These are phyloP conservation scores for Thuja plicata DNA, from an alignment of 83 land plant species.

Conservation along the genomic window DNA sequence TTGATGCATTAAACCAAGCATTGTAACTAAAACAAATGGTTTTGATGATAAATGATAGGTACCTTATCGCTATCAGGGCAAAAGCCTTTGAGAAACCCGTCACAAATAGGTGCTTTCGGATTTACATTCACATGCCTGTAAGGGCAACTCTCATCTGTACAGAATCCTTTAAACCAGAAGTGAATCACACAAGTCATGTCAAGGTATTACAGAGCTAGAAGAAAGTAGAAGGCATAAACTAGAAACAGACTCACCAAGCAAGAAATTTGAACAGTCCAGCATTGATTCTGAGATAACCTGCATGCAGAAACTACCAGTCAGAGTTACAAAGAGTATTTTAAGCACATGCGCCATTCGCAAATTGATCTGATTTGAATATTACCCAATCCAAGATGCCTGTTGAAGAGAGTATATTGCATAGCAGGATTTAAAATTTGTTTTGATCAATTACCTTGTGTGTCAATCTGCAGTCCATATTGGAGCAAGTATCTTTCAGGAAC, in stretches of 20 bases:
- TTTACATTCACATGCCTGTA: slow-evolving; percentile 95
- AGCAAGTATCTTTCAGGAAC: slow-evolving; percentile 85
- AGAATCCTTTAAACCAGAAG: slow-evolving; percentile 60
- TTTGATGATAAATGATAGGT: background rate
- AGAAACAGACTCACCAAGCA: slow-evolving; percentile 55
- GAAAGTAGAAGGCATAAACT: background rate
- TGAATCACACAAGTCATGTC: background rate
- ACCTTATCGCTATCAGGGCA: slow-evolving; percentile 92
- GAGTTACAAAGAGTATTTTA: background rate
- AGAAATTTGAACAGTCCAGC: slow-evolving; percentile 94
- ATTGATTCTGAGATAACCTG: slow-evolving; percentile 96
- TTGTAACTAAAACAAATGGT: slow-evolving; percentile 3
- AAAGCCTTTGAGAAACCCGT: slow-evolving; percentile 89
- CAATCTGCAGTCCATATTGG: slow-evolving; percentile 60
- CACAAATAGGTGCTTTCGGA: slow-evolving; percentile 81
- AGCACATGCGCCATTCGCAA: background rate
- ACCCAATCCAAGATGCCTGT: background rate
- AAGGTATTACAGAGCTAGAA: background rate
- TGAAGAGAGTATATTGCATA: background rate
- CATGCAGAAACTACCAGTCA: background rate
- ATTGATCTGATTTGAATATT: background rate
- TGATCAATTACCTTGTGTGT: slow-evolving; percentile 79
- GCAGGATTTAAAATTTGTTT: background rate
- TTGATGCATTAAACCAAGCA: background rate
- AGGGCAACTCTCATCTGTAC: slow-evolving; percentile 77